Conservation (phyloP, 306 rosid genomes). For the Glycyrrhiza uralensis region DNA sequence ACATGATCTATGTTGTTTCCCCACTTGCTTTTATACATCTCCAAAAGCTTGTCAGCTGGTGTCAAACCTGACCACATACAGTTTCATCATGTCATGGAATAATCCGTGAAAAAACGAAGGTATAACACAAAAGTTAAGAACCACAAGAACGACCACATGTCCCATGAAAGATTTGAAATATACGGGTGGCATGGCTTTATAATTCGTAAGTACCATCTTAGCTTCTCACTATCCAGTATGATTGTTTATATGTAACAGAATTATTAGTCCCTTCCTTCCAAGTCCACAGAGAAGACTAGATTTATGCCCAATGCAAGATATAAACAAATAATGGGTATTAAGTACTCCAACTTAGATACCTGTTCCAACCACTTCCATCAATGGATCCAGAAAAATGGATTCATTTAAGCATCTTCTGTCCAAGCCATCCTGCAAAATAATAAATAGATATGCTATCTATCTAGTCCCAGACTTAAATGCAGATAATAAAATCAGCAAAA, state of each 20-base stretch:
- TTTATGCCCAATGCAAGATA: not conserved
- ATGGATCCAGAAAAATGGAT: conserved; percentile 20
- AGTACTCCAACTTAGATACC: not conserved
- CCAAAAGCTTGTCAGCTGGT: conserved; percentile 27
- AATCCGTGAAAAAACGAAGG: not conserved
- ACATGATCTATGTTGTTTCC: conserved; percentile 12
- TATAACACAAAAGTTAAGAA: too few relatives aligned
- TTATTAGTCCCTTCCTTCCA: too few relatives aligned
- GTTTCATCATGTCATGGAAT: not conserved
- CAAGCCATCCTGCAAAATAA: conserved; percentile 29
- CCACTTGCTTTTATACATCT: conserved; percentile 23
- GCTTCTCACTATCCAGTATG: too few relatives aligned
- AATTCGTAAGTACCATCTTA: too few relatives aligned
- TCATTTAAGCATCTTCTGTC: conserved; percentile 31
- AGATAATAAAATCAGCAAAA: not conserved
- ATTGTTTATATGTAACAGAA: too few relatives aligned
- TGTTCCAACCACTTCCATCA: conserved; percentile 18
- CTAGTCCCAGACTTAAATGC: not conserved
- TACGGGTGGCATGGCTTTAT: too few relatives aligned
- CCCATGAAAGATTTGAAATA: too few relatives aligned
- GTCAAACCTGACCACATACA: conserved; percentile 15
- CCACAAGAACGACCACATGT: too few relatives aligned
- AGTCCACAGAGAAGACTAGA: too few relatives aligned
- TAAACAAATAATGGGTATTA: not conserved
- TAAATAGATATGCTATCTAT: not conserved